phyloP scores from a whole-genome alignment of 108 stramenopile genomes.

The Cyclotella atomus region DNA sequence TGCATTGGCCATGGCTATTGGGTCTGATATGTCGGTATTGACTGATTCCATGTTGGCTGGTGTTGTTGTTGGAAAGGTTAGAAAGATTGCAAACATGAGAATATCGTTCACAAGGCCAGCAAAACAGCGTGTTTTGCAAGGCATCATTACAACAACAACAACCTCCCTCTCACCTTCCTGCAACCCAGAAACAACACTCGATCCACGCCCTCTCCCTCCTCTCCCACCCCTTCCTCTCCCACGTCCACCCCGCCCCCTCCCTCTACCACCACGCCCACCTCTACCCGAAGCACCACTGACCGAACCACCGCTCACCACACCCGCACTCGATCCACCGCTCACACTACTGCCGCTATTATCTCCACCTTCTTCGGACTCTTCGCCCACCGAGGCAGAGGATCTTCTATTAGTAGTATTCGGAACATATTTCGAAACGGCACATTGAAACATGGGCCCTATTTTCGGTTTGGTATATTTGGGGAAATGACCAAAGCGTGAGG shows the following conservation, averaged over 20 bases:
- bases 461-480: slow-evolving; percentile 51
- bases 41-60: slow-evolving; percentile 8
- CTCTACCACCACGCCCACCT: neutral
- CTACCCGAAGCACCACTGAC: neutral
- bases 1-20: slow-evolving; percentile 38
- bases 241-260: slow-evolving; percentile 6
- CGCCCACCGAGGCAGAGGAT: neutral
- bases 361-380: neutral
- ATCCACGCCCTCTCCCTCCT: slow-evolving; percentile 11
- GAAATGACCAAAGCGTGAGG: slow-evolving; percentile 38
- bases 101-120: neutral
- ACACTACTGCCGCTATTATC: neutral
- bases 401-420: slow-evolving; percentile 7
- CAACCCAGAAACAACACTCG: neutral
- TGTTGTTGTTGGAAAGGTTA: neutral
- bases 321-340: neutral
- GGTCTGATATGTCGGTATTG: slow-evolving; percentile 23
- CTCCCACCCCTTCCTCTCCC: neutral
- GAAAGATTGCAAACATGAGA: neutral
- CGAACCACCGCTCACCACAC: neutral
- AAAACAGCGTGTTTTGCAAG: neutral
- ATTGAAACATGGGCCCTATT: slow-evolving; percentile 40
- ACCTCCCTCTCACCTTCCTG: slow-evolving; percentile 10
- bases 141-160: neutral
- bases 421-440: slow-evolving; percentile 33